These are phyloP conservation scores for Suillus clintonianus DNA, from an alignment of 768 basidiomycete species.

Conservation along the genomic window DNA sequence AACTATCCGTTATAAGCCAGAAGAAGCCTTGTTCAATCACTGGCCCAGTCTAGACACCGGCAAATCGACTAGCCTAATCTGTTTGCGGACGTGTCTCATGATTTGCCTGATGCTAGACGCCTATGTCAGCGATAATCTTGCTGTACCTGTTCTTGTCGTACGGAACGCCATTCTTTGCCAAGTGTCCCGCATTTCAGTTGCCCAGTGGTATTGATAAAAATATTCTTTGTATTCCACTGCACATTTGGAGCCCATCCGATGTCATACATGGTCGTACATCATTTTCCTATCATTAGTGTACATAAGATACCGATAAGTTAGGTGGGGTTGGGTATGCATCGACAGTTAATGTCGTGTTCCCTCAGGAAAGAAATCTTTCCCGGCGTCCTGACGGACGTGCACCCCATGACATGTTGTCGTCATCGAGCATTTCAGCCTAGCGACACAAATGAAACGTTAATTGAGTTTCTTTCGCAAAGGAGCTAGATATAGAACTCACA, in stretches of 20 bases:
- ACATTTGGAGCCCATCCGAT: neutral
- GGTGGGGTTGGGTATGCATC: neutral
- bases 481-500: slow-evolving; percentile 10
- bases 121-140: neutral
- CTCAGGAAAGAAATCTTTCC: slow-evolving; percentile 12
- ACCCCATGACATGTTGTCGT: slow-evolving; percentile 31
- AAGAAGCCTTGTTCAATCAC: neutral
- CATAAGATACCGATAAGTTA: slow-evolving; percentile 13
- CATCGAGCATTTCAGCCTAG: slow-evolving; percentile 30
- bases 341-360: neutral
- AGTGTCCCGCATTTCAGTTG: neutral
- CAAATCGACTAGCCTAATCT: neutral
- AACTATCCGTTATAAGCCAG: neutral
- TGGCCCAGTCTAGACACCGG: neutral
- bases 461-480: neutral
- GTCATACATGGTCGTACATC: slow-evolving; percentile 14
- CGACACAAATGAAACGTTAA: neutral
- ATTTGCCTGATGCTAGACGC: neutral
- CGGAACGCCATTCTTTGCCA: neutral
- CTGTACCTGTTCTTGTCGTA: neutral
- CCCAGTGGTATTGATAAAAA: neutral
- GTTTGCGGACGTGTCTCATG: too few relatives aligned
- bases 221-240: neutral
- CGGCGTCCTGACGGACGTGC: slow-evolving; percentile 5
- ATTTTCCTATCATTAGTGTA: slow-evolving; percentile 9